Evolutionary conservation across 352 stramenopile species (phyloP).

Genomic region (Thalassiosira mediterranea): DNA sequence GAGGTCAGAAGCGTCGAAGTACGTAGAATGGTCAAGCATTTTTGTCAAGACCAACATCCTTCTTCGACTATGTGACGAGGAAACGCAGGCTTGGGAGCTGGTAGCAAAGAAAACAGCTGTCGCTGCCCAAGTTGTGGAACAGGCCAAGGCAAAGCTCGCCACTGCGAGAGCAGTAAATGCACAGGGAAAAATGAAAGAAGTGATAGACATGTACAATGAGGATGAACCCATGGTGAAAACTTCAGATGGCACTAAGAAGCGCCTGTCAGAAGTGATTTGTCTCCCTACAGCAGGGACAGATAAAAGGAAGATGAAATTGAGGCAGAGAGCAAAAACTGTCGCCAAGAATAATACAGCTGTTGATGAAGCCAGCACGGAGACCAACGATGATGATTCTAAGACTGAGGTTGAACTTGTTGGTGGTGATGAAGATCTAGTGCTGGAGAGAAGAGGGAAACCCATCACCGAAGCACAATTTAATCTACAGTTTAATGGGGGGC

Average conservation of each 20-base stretch:
- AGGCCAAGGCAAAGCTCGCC: not conserved
- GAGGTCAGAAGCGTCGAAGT: not conserved
- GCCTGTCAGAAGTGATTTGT: not conserved
- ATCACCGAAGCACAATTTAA: not conserved
- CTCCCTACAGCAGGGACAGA: not conserved
- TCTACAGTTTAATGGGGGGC: not conserved
- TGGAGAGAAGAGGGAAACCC: not conserved
- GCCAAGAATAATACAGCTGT: too few species aligned
- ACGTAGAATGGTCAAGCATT: not conserved
- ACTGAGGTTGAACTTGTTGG: not conserved
- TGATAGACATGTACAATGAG: not conserved
- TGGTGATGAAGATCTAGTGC: not conserved
- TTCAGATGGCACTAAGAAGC: not conserved
- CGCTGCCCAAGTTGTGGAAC: not conserved
- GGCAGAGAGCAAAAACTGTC: too few species aligned
- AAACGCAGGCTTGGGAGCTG: not conserved
- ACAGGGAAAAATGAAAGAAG: too few species aligned
- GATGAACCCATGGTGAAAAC: not conserved
- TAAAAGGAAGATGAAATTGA: not conserved
- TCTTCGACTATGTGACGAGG: not conserved
- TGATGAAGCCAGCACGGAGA: too few species aligned
- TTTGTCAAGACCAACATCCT: not conserved
- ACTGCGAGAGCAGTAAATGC: not conserved
- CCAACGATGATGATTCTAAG: not conserved
- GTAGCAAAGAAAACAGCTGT: not conserved